Evolutionary conservation across 139 green algal species (phyloP).

Genomic region (Pleodorina starrii): DNA sequence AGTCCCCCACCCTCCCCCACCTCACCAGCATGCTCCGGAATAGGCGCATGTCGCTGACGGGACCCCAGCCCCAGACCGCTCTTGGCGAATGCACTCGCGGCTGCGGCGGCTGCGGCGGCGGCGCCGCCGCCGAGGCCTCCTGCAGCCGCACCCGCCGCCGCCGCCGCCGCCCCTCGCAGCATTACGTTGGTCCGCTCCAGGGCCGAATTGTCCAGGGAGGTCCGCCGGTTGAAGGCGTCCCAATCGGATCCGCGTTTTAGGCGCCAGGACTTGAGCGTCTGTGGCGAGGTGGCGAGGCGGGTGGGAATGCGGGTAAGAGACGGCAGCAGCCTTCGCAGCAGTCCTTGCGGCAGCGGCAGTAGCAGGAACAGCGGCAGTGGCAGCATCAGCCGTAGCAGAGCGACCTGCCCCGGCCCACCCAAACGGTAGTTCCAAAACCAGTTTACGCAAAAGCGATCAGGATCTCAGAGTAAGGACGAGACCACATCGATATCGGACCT

Average conservation of each 20-base stretch:
- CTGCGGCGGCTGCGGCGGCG: neutral
- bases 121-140: neutral
- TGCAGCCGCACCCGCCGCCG: neutral
- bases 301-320: too few species aligned
- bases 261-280: slow-evolving; percentile 51
- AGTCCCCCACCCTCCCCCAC: too few species aligned
- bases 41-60: neutral
- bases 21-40: slow-evolving; percentile 30
- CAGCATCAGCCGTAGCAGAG: too few species aligned
- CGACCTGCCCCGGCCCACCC: too few species aligned
- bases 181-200: slow-evolving; percentile 51
- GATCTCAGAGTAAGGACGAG: too few species aligned
- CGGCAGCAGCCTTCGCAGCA: too few species aligned
- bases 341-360: too few species aligned
- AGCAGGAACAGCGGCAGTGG: too few species aligned
- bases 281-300: neutral
- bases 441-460: too few species aligned
- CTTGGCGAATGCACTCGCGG: too few species aligned
- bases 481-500: too few species aligned
- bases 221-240: slow-evolving; percentile 51
- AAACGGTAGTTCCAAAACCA: too few species aligned
- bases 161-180: neutral
- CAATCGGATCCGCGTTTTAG: neutral
- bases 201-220: slow-evolving; percentile 68
- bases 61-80: neutral